Evolutionary conservation across 176 grass and related monocot genomes (phyloP).

Genomic region (Urochloa ruziziensis): DNA sequence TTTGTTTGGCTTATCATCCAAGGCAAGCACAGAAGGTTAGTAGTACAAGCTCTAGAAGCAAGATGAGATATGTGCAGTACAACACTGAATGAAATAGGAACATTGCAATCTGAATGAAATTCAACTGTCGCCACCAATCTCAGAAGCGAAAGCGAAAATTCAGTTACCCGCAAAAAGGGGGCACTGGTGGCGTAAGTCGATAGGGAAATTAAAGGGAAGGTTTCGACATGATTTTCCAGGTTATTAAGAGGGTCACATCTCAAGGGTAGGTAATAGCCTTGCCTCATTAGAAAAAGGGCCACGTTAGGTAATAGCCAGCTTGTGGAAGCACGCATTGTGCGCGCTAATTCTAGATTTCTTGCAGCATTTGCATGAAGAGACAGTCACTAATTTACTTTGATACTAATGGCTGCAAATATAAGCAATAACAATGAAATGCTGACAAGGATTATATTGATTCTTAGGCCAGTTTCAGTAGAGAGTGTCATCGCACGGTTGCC

Average conservation of each 20-base stretch:
- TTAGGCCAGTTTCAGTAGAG: too few relatives aligned
- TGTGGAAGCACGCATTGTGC: constrained; percentile 28
- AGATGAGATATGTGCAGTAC: neutral
- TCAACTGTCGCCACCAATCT: neutral
- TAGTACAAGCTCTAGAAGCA: constrained; percentile 29
- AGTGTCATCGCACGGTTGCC: too few relatives aligned
- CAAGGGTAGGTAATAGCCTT: constrained; percentile 36
- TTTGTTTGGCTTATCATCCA: constrained; percentile 16
- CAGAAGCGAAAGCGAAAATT: neutral
- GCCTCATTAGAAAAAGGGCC: constrained; percentile 1
- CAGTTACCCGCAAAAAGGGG: constrained; percentile 8
- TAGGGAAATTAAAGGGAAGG: constrained; percentile 21
- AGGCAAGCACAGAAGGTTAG: neutral
- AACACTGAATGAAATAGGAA: neutral
- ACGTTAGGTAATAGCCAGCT: constrained; percentile 19
- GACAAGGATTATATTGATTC: neutral
- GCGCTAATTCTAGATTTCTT: constrained; percentile 2
- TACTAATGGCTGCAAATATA: neutral
- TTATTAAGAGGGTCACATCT: constrained; percentile 53
- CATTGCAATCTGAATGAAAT: neutral
- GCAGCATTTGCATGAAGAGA: neutral
- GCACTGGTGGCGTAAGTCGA: constrained; percentile 28
- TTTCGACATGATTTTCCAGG: constrained; percentile 28
- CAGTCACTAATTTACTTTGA: neutral
- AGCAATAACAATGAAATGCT: neutral